Conservation (phyloP, 495 filamentous ascomycete species). For the Talaromyces wortmannii region DNA sequence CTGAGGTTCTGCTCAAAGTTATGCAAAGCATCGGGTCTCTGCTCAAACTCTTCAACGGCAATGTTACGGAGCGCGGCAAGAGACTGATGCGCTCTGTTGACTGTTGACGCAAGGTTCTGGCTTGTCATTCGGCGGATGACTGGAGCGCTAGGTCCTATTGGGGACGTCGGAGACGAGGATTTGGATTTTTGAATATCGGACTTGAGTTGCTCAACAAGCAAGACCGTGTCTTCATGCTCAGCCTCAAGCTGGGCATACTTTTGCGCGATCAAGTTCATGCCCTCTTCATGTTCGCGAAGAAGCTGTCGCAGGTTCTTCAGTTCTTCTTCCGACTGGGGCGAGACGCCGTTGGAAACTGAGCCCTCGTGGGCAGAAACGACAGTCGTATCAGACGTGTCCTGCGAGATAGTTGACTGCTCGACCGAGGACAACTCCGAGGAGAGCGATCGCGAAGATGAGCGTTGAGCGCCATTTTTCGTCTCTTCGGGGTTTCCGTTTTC, state of each 20-base stretch:
- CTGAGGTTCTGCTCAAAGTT: conserved; percentile 91
- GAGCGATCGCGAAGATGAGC: conserved; percentile 87
- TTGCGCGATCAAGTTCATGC: conserved; percentile 60
- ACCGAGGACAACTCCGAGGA: conserved; percentile 93
- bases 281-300: conserved; percentile 69
- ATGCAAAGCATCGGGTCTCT: conserved; percentile 75
- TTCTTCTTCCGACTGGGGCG: conserved; percentile 40
- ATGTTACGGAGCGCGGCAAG: conserved; percentile 84
- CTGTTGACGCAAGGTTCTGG: conserved; percentile 73
- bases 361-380: conserved; percentile 24
- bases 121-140: conserved; percentile 91
- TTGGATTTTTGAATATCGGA: conserved; percentile 73
- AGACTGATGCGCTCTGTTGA: conserved; percentile 90
- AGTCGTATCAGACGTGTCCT: conserved; percentile 53
- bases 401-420: conserved; percentile 71
- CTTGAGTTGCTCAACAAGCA: conserved; percentile 84
- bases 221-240: conserved; percentile 73
- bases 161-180: conserved; percentile 55
- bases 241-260: conserved; percentile 76
- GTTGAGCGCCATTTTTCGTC: conserved; percentile 68
- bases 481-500: conserved; percentile 71
- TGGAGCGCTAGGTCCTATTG: conserved; percentile 19
- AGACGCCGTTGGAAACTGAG: conserved; percentile 18
- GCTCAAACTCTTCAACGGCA: conserved; percentile 76
- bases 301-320: conserved; percentile 62